Base-by-base conservation (phyloP, 2,329 filamentous ascomycete genomes). In the Bertia moriformis region DNA sequence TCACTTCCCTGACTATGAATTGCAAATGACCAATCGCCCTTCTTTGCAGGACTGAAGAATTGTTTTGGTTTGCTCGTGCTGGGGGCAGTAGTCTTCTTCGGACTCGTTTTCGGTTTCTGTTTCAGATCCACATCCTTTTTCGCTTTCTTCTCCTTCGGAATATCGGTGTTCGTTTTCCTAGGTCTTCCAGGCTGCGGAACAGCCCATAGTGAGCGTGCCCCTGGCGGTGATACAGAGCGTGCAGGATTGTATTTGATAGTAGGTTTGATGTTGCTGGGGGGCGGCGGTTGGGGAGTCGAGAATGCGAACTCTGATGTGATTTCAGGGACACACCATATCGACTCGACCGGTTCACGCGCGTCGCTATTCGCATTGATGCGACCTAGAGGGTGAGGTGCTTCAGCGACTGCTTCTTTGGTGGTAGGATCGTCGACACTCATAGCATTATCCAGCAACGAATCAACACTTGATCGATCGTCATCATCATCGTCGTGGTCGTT, bases 1-100 rank as follows among this genome's bases (percentile, higher is more conserved):
- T 62, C 59, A 39, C 50, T 54, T 38, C 48, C 51, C 33, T 56
- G 54, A n/a, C 48, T 45, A 10, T 48, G 42, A 29, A 49, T 43
- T 29, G 56, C 53, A 41, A 60, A 60, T 33, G 51, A 57, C 56
- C 55, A 59, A 45, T 59, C 55, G 40, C n/a, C n/a, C n/a, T n/a
- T n/a, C n/a, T n/a, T n/a, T 45, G 50, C 30, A 47, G 41, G 32
- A 49, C 48, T 19, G 48, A 52, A 40, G 49, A 48, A 22, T 46
- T 41, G 27, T 52, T 55, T 18, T 43, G 45, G 19, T 50, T 53
- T 42, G 22, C 40, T 38, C 39, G 47, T 38, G 19, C 38, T 42
- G 39, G 40, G 44, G n/a, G n/a, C n/a, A n/a, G n/a, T n/a, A n/a
- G 41, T 44, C 45, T 48, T 15, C 39, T n/a, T 27, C 22, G 32